Conservation (phyloP, 306 rosid species). For the Trichosanthes truncata region DNA sequence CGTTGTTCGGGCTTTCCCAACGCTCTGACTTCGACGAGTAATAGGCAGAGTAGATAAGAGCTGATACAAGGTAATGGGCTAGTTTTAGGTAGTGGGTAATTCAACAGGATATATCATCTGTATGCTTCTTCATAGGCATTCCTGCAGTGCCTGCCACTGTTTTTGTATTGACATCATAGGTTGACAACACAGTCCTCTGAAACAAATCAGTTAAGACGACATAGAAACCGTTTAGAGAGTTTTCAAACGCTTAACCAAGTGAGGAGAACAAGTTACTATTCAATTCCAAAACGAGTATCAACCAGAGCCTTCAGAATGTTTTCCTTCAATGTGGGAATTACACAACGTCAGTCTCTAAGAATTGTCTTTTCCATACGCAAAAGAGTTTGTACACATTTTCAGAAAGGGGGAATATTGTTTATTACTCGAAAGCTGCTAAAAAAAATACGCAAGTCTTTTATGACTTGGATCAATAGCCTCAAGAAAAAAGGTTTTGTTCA, state of each 20-base stretch:
- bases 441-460: background rate
- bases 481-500: background rate
- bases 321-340: conserved; percentile 6
- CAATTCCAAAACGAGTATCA: background rate
- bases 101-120: conserved; percentile 45
- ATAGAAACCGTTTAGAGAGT: background rate
- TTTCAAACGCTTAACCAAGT: background rate
- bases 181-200: conserved; percentile 52
- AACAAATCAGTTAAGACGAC: conserved; percentile 15
- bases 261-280: background rate
- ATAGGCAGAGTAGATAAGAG: conserved; percentile 1
- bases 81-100: conserved; percentile 23
- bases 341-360: background rate
- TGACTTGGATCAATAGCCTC: background rate
- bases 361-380: background rate
- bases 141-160: conserved; percentile 33
- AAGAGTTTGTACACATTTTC: background rate
- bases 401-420: background rate
- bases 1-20: background rate
- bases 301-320: background rate
- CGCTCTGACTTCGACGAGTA: background rate
- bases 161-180: conserved; percentile 32
- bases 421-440: background rate
- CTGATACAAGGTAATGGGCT: conserved; percentile 28
- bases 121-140: conserved; percentile 28